A percentile compares a stretch with the other conserved stretches of the same genome.
phyloP scores from a whole-genome alignment of 371 early-diverging fungal genomes.

The Conidiobolus incongruus region DNA sequence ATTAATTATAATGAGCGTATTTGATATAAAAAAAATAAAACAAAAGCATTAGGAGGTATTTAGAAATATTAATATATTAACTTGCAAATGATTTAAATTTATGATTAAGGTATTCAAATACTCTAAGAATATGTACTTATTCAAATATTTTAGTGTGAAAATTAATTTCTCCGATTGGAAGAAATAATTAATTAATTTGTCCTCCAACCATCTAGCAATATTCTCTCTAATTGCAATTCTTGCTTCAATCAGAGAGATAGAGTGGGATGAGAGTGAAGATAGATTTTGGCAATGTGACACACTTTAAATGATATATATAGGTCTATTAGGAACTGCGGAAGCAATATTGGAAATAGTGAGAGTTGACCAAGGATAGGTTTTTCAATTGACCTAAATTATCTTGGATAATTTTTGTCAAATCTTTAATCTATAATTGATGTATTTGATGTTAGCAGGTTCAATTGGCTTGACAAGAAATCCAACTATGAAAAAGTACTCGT shows the following conservation, averaged over 20 bases:
- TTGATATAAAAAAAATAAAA: no score
- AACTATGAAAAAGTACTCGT: neutral
- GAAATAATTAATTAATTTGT: no score
- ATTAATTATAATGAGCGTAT: no score
- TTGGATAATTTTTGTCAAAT: slow-evolving; percentile 22
- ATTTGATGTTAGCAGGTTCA: slow-evolving; percentile 12
- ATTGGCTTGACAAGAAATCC: neutral
- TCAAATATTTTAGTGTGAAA: no score
- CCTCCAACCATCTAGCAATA: no score
- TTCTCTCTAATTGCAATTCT: neutral
- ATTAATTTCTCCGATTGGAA: no score
- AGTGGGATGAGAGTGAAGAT: neutral
- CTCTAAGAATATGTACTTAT: no score
- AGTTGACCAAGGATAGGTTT: slow-evolving; percentile 34
- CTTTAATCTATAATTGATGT: slow-evolving; percentile 17
- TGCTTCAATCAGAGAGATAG: neutral
- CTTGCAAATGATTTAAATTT: no score
- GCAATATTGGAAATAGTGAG: slow-evolving; percentile 9
- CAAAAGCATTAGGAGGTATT: no score
- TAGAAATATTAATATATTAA: no score
- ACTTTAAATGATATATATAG: neutral
- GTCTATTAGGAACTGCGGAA: no score
- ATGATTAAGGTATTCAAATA: no score
- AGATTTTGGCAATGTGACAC: slow-evolving; percentile 4
- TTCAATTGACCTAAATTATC: slow-evolving; percentile 29